phyloP scores from a whole-genome alignment of 192 early-diverging fungal species.

The Diversispora epigaea region DNA sequence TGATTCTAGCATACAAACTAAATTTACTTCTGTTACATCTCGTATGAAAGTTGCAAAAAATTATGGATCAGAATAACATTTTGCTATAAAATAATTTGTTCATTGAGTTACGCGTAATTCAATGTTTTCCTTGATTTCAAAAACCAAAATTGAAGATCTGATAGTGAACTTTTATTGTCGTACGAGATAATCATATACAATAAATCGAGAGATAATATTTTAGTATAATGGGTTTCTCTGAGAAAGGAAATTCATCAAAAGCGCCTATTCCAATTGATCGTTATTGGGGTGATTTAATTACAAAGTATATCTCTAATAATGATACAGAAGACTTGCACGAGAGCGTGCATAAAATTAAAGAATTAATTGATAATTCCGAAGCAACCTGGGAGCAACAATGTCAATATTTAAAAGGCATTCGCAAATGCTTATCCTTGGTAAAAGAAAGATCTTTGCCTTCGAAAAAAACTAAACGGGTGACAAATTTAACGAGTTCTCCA shows the following conservation, averaged over 20 bases:
- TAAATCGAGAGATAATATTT: too few relatives aligned
- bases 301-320: background rate
- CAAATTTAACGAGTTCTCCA: slow-evolving; percentile 5
- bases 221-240: background rate
- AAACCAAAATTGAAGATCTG: too few relatives aligned
- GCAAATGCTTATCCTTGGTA: slow-evolving; percentile 23
- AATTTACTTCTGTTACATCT: too few relatives aligned
- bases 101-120: too few relatives aligned
- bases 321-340: background rate
- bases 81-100: too few relatives aligned
- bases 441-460: background rate
- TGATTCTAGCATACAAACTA: too few relatives aligned
- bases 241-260: background rate
- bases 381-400: slow-evolving; percentile 36
- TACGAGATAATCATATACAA: too few relatives aligned
- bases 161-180: too few relatives aligned
- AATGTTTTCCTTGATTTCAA: too few relatives aligned
- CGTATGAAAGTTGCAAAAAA: too few relatives aligned
- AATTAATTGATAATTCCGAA: slow-evolving; percentile 18
- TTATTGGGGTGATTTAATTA: slow-evolving; percentile 6
- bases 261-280: background rate
- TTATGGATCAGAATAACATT: too few relatives aligned
- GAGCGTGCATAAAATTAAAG: slow-evolving; percentile 20
- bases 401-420: slow-evolving; percentile 36
- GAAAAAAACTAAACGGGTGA: slow-evolving; percentile 2